Conservation (phyloP, 768 basidiomycete species). For the Mycena metata region DNA sequence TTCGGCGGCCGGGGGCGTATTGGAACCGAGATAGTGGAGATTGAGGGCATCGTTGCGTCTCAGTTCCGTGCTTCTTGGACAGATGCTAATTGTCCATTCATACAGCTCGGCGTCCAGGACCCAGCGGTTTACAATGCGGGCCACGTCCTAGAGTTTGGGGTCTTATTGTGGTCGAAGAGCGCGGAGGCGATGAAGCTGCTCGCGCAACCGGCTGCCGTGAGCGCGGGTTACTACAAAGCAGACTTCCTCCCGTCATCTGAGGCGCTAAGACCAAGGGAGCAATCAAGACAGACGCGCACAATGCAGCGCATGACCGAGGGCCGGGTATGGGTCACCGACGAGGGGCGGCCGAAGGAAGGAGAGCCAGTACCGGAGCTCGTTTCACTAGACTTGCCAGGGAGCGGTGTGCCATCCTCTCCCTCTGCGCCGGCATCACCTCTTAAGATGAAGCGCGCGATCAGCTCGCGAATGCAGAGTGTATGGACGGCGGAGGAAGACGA, state of each 20-base stretch:
- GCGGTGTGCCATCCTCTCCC: no score
- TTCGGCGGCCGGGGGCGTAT: constrained; percentile 37
- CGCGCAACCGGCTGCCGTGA: constrained; percentile 35
- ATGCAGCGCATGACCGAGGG: constrained; percentile 26
- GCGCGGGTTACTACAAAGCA: constrained; percentile 31
- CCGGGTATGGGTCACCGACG: constrained; percentile 31
- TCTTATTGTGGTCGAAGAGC: constrained; percentile 38
- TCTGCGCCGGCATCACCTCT: neutral
- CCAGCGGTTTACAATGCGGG: constrained; percentile 32
- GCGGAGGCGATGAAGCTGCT: constrained; percentile 32
- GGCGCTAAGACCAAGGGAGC: constrained; percentile 36
- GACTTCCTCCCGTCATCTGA: constrained; percentile 37
- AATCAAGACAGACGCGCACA: constrained; percentile 30
- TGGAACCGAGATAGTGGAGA: constrained; percentile 30
- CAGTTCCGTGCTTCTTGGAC: neutral
- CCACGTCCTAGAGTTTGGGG: constrained; percentile 24
- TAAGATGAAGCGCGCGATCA: neutral
- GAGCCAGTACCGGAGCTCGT: constrained; percentile 22
- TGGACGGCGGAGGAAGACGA: constrained; percentile 27
- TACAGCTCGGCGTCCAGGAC: constrained; percentile 35
- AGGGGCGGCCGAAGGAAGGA: constrained; percentile 22
- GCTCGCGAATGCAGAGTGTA: constrained; percentile 33
- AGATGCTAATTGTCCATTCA: neutral
- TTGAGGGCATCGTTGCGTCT: constrained; percentile 35
- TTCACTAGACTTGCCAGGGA: neutral